phyloP scores from a whole-genome alignment of 2,329 filamentous ascomycete genomes.

The Dendryphion nanum region DNA sequence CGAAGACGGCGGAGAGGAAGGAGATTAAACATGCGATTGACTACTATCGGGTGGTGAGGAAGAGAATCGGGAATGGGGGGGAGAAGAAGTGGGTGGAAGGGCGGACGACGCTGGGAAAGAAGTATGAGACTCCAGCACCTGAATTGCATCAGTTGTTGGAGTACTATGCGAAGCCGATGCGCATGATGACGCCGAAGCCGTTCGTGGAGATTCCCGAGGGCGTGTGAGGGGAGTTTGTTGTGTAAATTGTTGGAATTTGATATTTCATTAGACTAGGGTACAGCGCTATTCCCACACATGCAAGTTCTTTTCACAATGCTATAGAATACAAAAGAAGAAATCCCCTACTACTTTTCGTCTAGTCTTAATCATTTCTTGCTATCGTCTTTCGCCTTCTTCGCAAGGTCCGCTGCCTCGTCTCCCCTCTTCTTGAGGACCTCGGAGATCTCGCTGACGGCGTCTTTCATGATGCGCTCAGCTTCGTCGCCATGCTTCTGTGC shows the following conservation, averaged over 20 bases:
- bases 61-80: conserved; percentile 15
- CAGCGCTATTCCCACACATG: too few species aligned
- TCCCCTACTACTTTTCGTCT: too few species aligned
- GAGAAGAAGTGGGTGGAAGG: conserved; percentile 18
- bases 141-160: background rate
- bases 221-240: background rate
- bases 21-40: conserved; percentile 22
- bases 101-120: conserved; percentile 9
- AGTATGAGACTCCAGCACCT: background rate
- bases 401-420: conserved; percentile 29
- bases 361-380: conserved; percentile 36
- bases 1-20: conserved; percentile 17
- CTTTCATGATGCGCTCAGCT: conserved; percentile 67
- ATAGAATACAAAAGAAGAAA: too few species aligned
- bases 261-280: too few species aligned
- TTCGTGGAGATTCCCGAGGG: background rate
- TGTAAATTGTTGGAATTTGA: too few species aligned
- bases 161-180: background rate
- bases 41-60: conserved; percentile 18
- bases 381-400: conserved; percentile 36
- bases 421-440: conserved; percentile 36
- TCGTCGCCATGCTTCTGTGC: conserved; percentile 68
- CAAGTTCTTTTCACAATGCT: too few species aligned
- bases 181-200: background rate
- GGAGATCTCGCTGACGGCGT: conserved; percentile 46